These are phyloP conservation scores for Penicillium ochrochloron DNA, from an alignment of 495 filamentous ascomycete genomes.

Conservation along the genomic window DNA sequence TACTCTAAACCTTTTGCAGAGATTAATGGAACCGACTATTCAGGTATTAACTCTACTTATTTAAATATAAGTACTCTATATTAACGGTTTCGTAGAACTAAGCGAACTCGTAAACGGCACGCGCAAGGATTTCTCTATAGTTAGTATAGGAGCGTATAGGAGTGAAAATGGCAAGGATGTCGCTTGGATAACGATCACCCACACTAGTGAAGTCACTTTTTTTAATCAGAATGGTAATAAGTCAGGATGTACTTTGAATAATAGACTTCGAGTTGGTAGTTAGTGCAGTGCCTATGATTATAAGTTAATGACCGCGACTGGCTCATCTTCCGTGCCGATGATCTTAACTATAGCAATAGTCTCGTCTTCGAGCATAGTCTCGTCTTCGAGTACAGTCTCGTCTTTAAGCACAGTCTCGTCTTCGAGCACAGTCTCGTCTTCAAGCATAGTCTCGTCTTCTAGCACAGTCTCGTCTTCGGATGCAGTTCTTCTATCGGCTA, in stretches of 20 bases:
- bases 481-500: neutral
- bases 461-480: neutral
- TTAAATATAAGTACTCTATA: neutral
- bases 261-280: conserved; percentile 11
- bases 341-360: neutral
- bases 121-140: neutral
- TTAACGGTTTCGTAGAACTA: neutral
- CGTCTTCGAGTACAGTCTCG: neutral
- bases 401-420: neutral
- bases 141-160: conserved; percentile 6
- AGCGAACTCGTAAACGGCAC: conserved; percentile 3
- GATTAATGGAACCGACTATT: conserved; percentile 17
- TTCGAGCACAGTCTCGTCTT: conserved; percentile 1
- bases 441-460: neutral
- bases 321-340: neutral
- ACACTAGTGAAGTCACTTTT: conserved; percentile 12
- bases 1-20: conserved; percentile 19
- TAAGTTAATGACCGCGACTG: neutral
- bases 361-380: neutral
- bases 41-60: neutral
- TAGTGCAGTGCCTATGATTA: conserved; percentile 13
- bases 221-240: conserved; percentile 14
- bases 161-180: conserved; percentile 4
- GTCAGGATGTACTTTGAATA: conserved; percentile 8
- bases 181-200: conserved; percentile 9